Conservation (phyloP, 768 basidiomycete species). For the Gloeostereum incarnatum region DNA sequence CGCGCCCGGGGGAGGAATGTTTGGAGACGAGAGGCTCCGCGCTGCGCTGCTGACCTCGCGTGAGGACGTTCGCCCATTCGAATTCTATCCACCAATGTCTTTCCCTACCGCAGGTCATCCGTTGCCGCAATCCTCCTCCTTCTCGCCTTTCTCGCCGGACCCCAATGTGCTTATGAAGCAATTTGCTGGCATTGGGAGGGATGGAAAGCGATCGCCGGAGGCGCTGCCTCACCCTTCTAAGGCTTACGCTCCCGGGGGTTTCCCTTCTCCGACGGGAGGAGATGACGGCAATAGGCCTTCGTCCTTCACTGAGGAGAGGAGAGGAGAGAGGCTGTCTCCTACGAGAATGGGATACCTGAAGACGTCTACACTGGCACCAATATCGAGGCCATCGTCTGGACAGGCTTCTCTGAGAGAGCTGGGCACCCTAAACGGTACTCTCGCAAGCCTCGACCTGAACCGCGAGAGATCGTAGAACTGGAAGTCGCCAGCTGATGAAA, state of each 20-base stretch:
- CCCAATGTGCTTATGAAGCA: slow-evolving; percentile 32
- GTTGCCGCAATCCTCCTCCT: slow-evolving; percentile 16
- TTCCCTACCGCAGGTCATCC: slow-evolving; percentile 6
- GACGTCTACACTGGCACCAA: slow-evolving; percentile 20
- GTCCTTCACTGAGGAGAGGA: no score
- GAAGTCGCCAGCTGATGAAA: no score
- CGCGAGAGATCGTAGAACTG: no score
- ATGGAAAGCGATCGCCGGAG: slow-evolving; percentile 28
- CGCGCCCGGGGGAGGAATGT: slow-evolving; percentile 4
- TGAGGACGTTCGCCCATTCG: slow-evolving; percentile 5
- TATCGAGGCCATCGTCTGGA: slow-evolving; percentile 47
- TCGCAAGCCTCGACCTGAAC: slow-evolving; percentile 68
- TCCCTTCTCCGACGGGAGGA: slow-evolving; percentile 26
- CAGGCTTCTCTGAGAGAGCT: slow-evolving; percentile 27
- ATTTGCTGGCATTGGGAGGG: slow-evolving; percentile 20
- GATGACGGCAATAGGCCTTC: no score
- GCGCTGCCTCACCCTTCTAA: slow-evolving; percentile 38
- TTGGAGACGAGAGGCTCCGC: slow-evolving; percentile 11
- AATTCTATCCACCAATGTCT: slow-evolving; percentile 3
- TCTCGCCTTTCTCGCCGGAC: slow-evolving; percentile 79
- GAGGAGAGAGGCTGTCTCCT: neutral
- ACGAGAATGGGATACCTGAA: neutral
- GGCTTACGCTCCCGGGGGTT: slow-evolving; percentile 39
- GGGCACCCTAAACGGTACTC: slow-evolving; percentile 65
- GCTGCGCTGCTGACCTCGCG: slow-evolving; percentile 7